These are phyloP conservation scores for Pestalotiopsis sp. DNA, from an alignment of 2,329 filamentous ascomycete genomes.

Conservation along the genomic window DNA sequence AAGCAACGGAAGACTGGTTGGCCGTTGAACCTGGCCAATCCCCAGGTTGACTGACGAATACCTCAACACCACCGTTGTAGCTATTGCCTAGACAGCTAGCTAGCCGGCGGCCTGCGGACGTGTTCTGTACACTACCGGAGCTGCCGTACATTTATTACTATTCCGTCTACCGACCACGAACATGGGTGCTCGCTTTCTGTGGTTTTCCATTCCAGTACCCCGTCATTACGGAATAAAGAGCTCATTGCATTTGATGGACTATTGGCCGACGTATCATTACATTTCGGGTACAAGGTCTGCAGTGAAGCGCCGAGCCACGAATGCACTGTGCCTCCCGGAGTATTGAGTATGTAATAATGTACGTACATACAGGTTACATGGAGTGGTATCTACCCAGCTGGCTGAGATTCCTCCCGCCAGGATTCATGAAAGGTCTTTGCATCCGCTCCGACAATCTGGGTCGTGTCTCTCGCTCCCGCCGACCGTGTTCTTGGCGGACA, in stretches of 20 bases:
- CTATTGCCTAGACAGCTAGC: neutral
- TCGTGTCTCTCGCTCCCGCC: neutral
- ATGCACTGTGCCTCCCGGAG: neutral
- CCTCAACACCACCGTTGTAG: neutral
- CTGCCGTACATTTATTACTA: too few relatives aligned
- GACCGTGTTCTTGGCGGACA: neutral
- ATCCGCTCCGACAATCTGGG: neutral
- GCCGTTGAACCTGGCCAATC: neutral
- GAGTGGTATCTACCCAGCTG: neutral
- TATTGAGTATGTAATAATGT: neutral
- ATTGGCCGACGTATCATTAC: neutral
- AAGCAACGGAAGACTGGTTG: neutral
- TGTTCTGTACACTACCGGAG: neutral
- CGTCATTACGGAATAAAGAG: neutral
- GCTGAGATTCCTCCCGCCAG: neutral
- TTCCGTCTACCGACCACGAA: neutral
- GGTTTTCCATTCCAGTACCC: neutral
- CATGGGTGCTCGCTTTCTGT: neutral
- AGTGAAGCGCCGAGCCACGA: neutral
- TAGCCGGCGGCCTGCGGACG: neutral
- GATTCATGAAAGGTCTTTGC: neutral
- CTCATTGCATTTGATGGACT: neutral
- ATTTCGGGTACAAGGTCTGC: constrained; percentile 7
- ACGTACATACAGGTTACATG: neutral
- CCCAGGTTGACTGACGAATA: neutral